Percentiles rank a stretch among this genome's conserved stretches.
Conservation (phyloP, 2,329 filamentous ascomycete species). For the Cercospora sp. region DNA sequence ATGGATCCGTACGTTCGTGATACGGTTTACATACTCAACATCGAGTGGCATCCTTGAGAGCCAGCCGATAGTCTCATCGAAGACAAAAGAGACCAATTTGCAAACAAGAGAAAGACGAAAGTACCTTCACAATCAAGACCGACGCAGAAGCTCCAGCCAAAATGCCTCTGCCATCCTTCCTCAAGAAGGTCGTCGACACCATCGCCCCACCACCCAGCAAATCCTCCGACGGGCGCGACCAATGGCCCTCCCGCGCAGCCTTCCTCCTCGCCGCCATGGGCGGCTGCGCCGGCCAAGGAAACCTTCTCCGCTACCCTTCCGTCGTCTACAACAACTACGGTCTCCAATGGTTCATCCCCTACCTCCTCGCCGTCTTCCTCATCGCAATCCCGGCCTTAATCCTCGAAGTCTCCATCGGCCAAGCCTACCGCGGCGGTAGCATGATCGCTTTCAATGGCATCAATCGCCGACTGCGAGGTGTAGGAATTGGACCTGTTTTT, state of each 20-base stretch:
- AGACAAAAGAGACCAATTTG: not conserved
- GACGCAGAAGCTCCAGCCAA: not conserved
- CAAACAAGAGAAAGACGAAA: not conserved
- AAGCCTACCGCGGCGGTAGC: conserved; percentile 51
- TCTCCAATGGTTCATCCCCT: conserved; percentile 63
- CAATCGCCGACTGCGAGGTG: conserved; percentile 54
- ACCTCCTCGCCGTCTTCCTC: conserved; percentile 56
- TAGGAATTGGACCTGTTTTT: conserved; percentile 55
- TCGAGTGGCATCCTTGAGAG: conserved; percentile 14
- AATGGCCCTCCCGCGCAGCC: conserved; percentile 57
- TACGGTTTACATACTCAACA: conserved; percentile 9
- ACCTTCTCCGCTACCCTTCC: conserved; percentile 59
- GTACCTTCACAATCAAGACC: not conserved
- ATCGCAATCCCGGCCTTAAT: conserved; percentile 59
- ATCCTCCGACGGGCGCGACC: conserved; percentile 50
- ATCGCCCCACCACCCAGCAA: conserved; percentile 15
- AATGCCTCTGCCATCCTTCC: conserved; percentile 7
- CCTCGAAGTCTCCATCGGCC: conserved; percentile 55
- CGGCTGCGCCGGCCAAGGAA: conserved; percentile 59
- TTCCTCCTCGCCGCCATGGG: conserved; percentile 61
- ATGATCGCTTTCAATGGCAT: conserved; percentile 46
- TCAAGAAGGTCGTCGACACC: conserved; percentile 16
- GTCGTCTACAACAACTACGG: conserved; percentile 62
- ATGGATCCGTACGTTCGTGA: conserved; percentile 10
- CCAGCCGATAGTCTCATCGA: not conserved